A percentile compares a stretch with the other conserved stretches of the same genome.
These are phyloP conservation scores for Fusarium sterilihyphosum DNA, from an alignment of 2,329 filamentous ascomycete genomes.

Conservation along the genomic window DNA sequence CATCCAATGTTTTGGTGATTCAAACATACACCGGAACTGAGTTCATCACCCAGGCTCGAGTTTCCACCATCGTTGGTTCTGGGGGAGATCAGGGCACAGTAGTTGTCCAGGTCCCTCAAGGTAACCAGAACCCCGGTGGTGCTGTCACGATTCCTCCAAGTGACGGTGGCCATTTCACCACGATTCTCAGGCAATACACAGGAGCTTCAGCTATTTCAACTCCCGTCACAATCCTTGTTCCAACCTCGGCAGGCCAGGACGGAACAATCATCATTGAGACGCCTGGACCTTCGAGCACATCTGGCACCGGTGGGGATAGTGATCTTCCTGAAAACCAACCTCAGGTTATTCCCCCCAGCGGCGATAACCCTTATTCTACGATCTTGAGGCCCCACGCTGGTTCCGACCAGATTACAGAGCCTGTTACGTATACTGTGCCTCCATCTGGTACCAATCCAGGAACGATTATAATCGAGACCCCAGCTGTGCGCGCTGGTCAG, in stretches of 20 bases:
- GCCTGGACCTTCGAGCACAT: constrained; percentile 7
- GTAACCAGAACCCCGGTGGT: constrained; percentile 14
- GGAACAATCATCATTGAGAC: constrained; percentile 35
- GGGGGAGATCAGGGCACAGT: constrained; percentile 22
- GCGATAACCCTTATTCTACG: constrained; percentile 14
- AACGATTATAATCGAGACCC: constrained; percentile 29
- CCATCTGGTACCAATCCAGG: constrained; percentile 15
- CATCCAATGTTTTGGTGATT: constrained; percentile 23
- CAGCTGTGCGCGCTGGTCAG: constrained; percentile 14
- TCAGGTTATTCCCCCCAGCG: constrained; percentile 21
- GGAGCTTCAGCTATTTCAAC: constrained; percentile 21
- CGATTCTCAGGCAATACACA: constrained; percentile 21
- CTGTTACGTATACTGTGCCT: constrained; percentile 22
- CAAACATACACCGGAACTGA: constrained; percentile 32
- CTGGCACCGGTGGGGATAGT: background rate
- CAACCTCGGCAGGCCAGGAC: constrained; percentile 13
- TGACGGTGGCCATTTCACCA: constrained; percentile 23
- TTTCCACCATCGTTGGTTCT: constrained; percentile 16
- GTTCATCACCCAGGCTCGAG: constrained; percentile 15
- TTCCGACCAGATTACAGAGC: constrained; percentile 22
- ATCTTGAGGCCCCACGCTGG: constrained; percentile 24
- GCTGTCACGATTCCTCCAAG: constrained; percentile 30
- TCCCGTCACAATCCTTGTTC: constrained; percentile 24
- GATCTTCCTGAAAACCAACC: constrained; percentile 9
- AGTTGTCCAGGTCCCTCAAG: constrained; percentile 26